Conservation (phyloP, 2,329 filamentous ascomycete species). For the Leptosphaerulina australis region DNA sequence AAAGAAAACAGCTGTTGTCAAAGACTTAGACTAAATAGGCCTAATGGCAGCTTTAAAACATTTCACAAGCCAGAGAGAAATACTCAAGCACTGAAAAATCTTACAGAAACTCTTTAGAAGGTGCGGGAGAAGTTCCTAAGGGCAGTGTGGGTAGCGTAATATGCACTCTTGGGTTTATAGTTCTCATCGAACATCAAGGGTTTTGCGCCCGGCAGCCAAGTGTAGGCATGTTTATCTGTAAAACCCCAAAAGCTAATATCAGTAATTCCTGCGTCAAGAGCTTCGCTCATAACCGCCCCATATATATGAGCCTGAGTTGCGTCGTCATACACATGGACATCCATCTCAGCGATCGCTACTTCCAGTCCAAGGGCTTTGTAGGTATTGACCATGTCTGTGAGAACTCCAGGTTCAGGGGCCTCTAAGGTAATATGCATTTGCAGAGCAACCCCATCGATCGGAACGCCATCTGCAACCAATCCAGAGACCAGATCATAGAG, state of each 20-base stretch:
- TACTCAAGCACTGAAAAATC: too few species aligned
- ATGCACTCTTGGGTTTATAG: slow-evolving; percentile 12
- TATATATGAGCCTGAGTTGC: too few species aligned
- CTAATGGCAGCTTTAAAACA: too few species aligned
- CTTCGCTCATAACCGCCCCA: slow-evolving; percentile 10
- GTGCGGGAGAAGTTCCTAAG: too few species aligned
- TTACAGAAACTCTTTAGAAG: too few species aligned
- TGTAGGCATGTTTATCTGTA: slow-evolving; percentile 16
- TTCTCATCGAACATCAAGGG: slow-evolving; percentile 17
- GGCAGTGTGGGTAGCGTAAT: not conserved
- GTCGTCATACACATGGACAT: slow-evolving; percentile 13
- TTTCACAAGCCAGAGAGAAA: too few species aligned
- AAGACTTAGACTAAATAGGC: too few species aligned
- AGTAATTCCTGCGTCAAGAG: slow-evolving; percentile 12
- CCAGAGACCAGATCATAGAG: too few species aligned
- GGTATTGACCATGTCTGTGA: slow-evolving; percentile 10
- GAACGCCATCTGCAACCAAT: slow-evolving; percentile 9
- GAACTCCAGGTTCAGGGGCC: slow-evolving; percentile 6
- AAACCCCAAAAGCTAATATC: slow-evolving; percentile 21
- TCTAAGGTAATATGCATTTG: slow-evolving; percentile 17
- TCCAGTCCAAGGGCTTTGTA: slow-evolving; percentile 14
- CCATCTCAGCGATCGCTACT: slow-evolving; percentile 16
- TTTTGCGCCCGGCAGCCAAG: slow-evolving; percentile 18
- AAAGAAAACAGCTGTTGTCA: too few species aligned
- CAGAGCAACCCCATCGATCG: slow-evolving; percentile 18